Evolutionary conservation across 352 stramenopile species (phyloP).

Genomic region (Globisporangium alternatum): DNA sequence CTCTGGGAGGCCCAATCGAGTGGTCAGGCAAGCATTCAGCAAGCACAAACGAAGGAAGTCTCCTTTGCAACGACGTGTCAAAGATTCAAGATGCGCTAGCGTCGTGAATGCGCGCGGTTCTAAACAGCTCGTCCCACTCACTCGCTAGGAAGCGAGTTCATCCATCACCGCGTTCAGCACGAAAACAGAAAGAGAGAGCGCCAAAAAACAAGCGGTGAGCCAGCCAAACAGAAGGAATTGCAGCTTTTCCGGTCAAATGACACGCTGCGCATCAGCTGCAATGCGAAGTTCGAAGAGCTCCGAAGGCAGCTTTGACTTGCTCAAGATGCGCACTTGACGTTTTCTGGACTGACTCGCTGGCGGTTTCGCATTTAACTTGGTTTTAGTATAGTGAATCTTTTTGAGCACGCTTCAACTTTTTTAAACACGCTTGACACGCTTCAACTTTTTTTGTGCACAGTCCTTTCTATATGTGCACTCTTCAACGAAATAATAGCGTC

Average conservation of each 20-base stretch:
- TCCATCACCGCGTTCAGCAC: constrained; percentile 3
- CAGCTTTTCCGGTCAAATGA: neutral
- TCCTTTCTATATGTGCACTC: no score
- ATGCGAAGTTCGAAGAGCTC: no score
- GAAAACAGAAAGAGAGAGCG: neutral
- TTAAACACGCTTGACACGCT: no score
- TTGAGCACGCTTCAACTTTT: neutral
- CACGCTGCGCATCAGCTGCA: no score
- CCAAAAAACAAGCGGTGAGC: neutral
- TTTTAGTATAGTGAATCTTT: neutral
- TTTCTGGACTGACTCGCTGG: neutral
- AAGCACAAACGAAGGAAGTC: no score
- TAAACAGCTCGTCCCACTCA: constrained; percentile 6
- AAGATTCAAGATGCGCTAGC: neutral
- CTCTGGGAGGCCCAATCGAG: no score
- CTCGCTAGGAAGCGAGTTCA: neutral
- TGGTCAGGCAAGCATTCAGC: neutral
- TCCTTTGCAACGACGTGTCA: neutral
- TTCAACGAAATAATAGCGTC: constrained; percentile 1
- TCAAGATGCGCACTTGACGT: neutral
- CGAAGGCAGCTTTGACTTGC: neutral
- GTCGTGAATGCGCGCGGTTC: constrained; percentile 1
- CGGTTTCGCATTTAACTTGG: neutral
- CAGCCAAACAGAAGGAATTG: neutral
- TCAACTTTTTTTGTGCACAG: no score